These are phyloP conservation scores for Thielaviopsis populi DNA, from an alignment of 2,329 filamentous ascomycete genomes.

Conservation along the genomic window DNA sequence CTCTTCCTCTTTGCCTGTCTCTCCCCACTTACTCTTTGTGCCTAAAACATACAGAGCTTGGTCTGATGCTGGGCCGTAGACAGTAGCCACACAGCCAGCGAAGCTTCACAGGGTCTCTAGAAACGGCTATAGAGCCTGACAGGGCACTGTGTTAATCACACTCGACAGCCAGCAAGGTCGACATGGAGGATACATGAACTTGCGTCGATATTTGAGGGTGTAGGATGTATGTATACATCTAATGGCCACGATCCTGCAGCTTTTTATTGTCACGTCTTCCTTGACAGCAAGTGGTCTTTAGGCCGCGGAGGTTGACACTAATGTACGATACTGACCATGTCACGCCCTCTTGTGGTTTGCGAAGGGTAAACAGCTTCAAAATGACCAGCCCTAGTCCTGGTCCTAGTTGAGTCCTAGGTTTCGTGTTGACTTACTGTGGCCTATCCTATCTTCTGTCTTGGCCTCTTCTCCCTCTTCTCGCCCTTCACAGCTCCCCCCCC, in stretches of 20 bases:
- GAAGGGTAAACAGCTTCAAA: no score
- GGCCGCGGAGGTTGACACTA: background rate
- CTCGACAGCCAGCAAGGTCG: no score
- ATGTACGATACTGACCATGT: background rate
- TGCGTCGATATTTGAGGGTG: background rate
- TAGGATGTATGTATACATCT: background rate
- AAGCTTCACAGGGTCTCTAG: background rate
- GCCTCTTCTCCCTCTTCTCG: background rate
- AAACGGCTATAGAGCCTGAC: background rate
- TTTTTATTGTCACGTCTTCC: background rate
- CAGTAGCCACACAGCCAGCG: background rate
- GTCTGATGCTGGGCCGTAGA: background rate
- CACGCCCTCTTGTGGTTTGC: background rate
- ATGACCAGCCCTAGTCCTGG: background rate
- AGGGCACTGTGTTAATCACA: background rate
- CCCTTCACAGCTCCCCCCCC: background rate
- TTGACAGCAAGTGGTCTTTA: background rate
- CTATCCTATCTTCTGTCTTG: background rate
- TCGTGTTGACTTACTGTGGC: background rate
- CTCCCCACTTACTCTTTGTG: background rate
- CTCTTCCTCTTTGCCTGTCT: background rate
- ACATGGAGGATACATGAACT: no score
- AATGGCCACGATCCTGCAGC: background rate
- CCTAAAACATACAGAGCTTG: background rate
- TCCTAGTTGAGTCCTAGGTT: background rate